These are phyloP conservation scores for Rosa persica DNA, from an alignment of 306 rosid species.

Conservation along the genomic window DNA sequence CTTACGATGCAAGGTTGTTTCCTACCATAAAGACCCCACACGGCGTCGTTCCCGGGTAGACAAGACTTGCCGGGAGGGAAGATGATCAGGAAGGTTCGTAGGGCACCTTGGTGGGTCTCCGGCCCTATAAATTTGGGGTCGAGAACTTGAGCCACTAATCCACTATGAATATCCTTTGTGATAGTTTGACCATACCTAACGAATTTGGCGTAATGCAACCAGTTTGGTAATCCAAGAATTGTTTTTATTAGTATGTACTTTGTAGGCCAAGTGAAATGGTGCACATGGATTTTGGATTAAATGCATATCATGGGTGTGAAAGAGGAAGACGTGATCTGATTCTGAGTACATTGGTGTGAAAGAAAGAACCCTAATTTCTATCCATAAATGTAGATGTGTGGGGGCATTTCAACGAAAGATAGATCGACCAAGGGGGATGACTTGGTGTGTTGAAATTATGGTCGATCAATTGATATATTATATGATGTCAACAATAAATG, in stretches of 20 bases:
- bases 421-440: neutral
- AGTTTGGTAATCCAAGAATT: neutral
- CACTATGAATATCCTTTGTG: neutral
- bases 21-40: neutral
- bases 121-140: neutral
- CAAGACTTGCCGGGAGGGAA: neutral
- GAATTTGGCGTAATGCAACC: neutral
- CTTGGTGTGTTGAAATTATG: neutral
- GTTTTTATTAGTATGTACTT: neutral
- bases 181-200: neutral
- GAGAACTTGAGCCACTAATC: neutral
- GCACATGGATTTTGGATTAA: neutral
- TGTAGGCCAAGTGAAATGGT: neutral
- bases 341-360: neutral
- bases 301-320: neutral
- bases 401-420: neutral
- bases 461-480: neutral
- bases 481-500: neutral
- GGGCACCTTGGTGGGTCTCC: neutral
- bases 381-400: neutral
- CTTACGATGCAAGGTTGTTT: neutral
- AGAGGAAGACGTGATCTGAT: neutral
- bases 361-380: neutral
- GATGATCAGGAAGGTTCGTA: slow-evolving; percentile 7
- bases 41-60: neutral